phyloP scores from a whole-genome alignment of 352 stramenopile species.

The Thalassiosira exigua region DNA sequence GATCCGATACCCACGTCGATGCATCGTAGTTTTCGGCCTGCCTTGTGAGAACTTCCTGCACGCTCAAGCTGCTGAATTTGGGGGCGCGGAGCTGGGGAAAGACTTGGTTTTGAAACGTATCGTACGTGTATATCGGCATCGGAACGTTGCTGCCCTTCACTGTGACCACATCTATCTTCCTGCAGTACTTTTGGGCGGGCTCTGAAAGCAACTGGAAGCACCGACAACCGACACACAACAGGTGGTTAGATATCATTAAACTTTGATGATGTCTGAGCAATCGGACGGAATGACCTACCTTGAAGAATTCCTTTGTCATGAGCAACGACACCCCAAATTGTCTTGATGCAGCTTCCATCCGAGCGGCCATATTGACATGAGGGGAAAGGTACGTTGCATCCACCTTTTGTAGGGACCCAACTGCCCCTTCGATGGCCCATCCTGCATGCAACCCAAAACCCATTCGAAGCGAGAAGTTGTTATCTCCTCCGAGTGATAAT shows the following conservation, averaged over 20 bases:
- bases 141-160: conserved; percentile 81
- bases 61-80: conserved; percentile 75
- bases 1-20: conserved; percentile 77
- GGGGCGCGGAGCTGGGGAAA: conserved; percentile 59
- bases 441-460: conserved; percentile 97
- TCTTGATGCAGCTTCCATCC: conserved; percentile 93
- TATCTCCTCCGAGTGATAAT: conserved; percentile 52
- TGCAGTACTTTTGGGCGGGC: conserved; percentile 63
- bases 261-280: too few species aligned
- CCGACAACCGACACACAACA: background rate
- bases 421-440: conserved; percentile 98
- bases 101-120: conserved; percentile 71
- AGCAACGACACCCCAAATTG: conserved; percentile 96
- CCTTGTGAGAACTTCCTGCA: conserved; percentile 64
- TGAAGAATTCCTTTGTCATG: conserved; percentile 91
- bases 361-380: conserved; percentile 97
- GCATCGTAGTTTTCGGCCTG: conserved; percentile 74
- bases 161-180: conserved; percentile 80
- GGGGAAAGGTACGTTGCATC: conserved; percentile 97
- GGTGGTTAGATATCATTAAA: background rate
- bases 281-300: conserved; percentile 43
- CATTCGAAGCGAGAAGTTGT: conserved; percentile 57
- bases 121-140: conserved; percentile 84
- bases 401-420: conserved; percentile 98
- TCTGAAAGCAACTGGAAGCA: conserved; percentile 73